These are phyloP conservation scores for Ganoderma lucidum DNA, from an alignment of 1,284 basidiomycete species.

Conservation along the genomic window DNA sequence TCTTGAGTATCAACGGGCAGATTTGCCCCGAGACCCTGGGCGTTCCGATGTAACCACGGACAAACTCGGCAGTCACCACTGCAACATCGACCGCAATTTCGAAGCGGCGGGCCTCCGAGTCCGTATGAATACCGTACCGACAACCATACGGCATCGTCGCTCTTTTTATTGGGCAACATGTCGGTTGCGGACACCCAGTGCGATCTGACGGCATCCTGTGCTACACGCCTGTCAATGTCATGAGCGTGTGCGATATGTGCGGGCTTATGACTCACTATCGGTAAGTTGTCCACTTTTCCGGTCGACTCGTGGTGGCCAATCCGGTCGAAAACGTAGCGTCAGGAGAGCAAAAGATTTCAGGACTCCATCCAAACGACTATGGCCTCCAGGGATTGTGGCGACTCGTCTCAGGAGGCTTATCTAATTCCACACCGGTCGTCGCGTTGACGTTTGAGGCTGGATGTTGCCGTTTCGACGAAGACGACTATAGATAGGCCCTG, in stretches of 20 bases:
- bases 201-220: slow-evolving; percentile 42
- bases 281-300: neutral
- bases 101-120: slow-evolving; percentile 18
- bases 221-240: neutral
- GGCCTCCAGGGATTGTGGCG: too few species aligned
- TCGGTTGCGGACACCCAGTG: slow-evolving; percentile 47
- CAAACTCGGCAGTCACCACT: slow-evolving; percentile 29
- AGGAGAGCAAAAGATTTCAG: too few species aligned
- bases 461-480: neutral
- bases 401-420: too few species aligned
- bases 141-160: neutral
- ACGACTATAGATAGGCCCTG: neutral
- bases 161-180: slow-evolving; percentile 22
- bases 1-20: neutral
- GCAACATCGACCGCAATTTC: neutral
- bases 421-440: too few species aligned
- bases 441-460: too few species aligned
- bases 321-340: neutral
- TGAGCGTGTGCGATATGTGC: neutral
- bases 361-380: too few species aligned
- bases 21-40: slow-evolving; percentile 11
- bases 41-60: slow-evolving; percentile 27
- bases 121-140: neutral
- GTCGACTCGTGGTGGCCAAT: neutral
- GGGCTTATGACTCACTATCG: neutral